Conservation (phyloP, 2,329 filamentous ascomycete species). For the Ophiognomonia clavigignenti-juglandacearum region DNA sequence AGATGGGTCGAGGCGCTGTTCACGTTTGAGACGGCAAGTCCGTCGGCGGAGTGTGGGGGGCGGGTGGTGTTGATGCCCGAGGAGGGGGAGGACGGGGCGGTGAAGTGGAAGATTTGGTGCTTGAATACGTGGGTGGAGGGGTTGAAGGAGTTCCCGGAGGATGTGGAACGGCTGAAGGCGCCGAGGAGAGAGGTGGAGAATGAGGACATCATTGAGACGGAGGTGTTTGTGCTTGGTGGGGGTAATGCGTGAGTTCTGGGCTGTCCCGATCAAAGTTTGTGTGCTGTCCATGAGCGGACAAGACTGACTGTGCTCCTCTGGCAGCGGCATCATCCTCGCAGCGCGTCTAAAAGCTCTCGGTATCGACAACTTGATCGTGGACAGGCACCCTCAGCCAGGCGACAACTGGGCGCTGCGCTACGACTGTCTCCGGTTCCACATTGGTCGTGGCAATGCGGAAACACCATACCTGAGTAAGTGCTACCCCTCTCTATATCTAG, state of each 20-base stretch:
- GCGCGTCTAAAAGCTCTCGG: conserved; percentile 34
- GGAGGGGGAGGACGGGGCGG: neutral
- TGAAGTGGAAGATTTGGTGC: conserved; percentile 32
- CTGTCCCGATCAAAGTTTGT: neutral
- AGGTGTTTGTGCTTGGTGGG: conserved; percentile 30
- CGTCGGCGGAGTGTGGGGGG: conserved; percentile 26
- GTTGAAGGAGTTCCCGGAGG: conserved; percentile 23
- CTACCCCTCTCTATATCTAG: conserved; percentile 24
- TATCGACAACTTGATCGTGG: conserved; percentile 30
- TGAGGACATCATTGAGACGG: conserved; percentile 21
- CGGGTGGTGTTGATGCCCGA: conserved; percentile 27
- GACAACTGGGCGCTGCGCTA: conserved; percentile 36
- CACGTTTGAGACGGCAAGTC: conserved; percentile 26
- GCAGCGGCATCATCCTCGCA: conserved; percentile 26
- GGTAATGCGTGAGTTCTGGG: conserved; percentile 26
- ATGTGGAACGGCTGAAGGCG: conserved; percentile 20
- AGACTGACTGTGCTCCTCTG: neutral
- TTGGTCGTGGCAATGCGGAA: conserved; percentile 30
- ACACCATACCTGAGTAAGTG: conserved; percentile 28
- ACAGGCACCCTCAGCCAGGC: conserved; percentile 28
- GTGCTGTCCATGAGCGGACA: neutral
- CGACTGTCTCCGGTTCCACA: conserved; percentile 33
- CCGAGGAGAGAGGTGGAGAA: conserved; percentile 20
- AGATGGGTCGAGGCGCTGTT: conserved; percentile 28
- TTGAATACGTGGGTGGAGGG: conserved; percentile 25